A percentile compares a stretch with the other conserved stretches of the same genome.
Evolutionary conservation across 148 eudicot species (phyloP).

Genomic region (Hydrangea macrophylla): DNA sequence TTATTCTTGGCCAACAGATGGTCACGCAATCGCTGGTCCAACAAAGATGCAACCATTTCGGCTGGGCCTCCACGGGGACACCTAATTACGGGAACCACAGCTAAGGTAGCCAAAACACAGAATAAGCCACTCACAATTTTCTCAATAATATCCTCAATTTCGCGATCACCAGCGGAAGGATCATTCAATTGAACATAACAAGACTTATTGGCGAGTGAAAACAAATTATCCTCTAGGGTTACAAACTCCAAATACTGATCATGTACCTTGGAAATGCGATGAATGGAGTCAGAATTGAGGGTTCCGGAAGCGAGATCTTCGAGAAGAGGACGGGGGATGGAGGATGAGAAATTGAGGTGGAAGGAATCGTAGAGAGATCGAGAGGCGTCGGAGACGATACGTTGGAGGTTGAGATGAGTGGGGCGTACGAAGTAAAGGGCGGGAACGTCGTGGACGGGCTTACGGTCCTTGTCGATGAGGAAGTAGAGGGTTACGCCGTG

Average conservation of each 20-base stretch:
- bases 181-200: constrained; percentile 89
- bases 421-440: constrained; percentile 86
- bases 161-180: constrained; percentile 76
- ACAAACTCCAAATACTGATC: constrained; percentile 97
- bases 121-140: constrained; percentile 78
- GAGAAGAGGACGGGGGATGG: constrained; percentile 65
- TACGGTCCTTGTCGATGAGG: constrained; percentile 81
- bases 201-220: constrained; percentile 65
- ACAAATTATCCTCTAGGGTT: constrained; percentile 76
- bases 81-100: constrained; percentile 81
- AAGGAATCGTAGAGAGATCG: constrained; percentile 64
- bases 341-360: constrained; percentile 85
- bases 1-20: constrained; percentile 87
- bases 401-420: constrained; percentile 48
- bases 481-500: constrained; percentile 92
- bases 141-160: constrained; percentile 75
- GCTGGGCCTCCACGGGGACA: constrained; percentile 96
- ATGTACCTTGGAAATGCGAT: constrained; percentile 71
- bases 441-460: constrained; percentile 87
- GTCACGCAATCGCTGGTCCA: constrained; percentile 88
- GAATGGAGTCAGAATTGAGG: constrained; percentile 55
- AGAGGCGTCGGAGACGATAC: constrained; percentile 60
- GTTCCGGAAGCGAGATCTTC: constrained; percentile 82
- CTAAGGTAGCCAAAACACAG: constrained; percentile 83
- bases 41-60: constrained; percentile 82